A percentile compares a stretch with the other conserved stretches of the same genome.
Conservation (phyloP, 371 early-diverging fungal genomes). For the Blakeslea trispora region DNA sequence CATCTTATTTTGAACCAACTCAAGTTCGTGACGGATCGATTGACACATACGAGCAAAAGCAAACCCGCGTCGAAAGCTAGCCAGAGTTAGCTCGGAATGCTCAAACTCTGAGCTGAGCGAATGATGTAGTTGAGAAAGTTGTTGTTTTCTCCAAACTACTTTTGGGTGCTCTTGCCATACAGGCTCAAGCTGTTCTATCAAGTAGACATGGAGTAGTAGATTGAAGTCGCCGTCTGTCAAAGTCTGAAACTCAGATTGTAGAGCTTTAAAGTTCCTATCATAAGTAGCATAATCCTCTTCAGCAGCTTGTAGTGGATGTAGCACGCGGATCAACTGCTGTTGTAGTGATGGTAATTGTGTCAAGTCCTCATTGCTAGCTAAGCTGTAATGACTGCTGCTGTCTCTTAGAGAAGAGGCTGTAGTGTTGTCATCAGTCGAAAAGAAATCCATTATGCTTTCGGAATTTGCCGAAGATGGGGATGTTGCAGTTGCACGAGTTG, state of each 20-base stretch:
- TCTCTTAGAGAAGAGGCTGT: conserved; percentile 11
- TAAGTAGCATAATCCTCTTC: conserved; percentile 41
- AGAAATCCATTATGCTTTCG: conserved; percentile 12
- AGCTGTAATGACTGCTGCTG: conserved; percentile 14
- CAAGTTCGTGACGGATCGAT: conserved; percentile 46
- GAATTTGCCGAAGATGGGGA: conserved; percentile 18
- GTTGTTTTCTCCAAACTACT: conserved; percentile 18
- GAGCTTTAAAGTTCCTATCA: conserved; percentile 35
- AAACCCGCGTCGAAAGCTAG: conserved; percentile 33
- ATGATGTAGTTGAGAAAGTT: conserved; percentile 23
- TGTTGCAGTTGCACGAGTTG: conserved; percentile 33
- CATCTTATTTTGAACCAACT: conserved; percentile 46
- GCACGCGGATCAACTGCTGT: conserved; percentile 16
- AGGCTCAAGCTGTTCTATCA: conserved; percentile 7
- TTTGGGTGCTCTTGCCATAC: conserved; percentile 22
- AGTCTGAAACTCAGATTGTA: conserved; percentile 34
- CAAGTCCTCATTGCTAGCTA: conserved; percentile 14
- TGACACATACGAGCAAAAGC: conserved; percentile 33
- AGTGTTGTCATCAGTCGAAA: conserved; percentile 23
- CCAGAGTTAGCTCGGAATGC: conserved; percentile 21
- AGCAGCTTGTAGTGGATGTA: conserved; percentile 47
- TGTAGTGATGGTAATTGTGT: conserved; percentile 8
- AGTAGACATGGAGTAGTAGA: conserved; percentile 8
- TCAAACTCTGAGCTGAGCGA: conserved; percentile 27
- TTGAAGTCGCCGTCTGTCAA: conserved; percentile 30